A percentile compares a stretch with the other conserved stretches of the same genome.
phyloP scores from a whole-genome alignment of 164 flowering plant genomes.

The Tinospora cordifolia region DNA sequence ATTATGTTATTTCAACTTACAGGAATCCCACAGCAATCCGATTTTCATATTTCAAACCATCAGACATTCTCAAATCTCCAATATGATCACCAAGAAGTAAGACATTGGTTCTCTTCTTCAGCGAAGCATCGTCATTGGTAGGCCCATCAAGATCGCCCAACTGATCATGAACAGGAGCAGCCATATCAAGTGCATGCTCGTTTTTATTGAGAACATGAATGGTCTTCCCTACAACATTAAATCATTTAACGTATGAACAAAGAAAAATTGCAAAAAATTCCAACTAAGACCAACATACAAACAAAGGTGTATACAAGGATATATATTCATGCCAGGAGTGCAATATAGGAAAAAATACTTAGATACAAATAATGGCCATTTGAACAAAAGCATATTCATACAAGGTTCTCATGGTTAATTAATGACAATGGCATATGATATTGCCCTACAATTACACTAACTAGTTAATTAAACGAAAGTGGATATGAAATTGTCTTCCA shows the following conservation, averaged over 20 bases:
- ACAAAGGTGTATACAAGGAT: background rate
- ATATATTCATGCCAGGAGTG: background rate
- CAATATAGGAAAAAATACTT: background rate
- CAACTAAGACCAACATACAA: background rate
- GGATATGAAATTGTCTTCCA: no score
- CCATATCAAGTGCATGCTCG: constrained; percentile 97
- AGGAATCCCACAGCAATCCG: constrained; percentile 82
- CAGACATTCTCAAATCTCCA: constrained; percentile 94
- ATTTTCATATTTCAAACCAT: constrained; percentile 78
- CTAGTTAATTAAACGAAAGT: no score
- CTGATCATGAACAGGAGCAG: constrained; percentile 71
- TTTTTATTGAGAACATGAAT: constrained; percentile 86
- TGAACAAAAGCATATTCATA: background rate
- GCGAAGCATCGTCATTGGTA: constrained; percentile 33
- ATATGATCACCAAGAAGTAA: constrained; percentile 94
- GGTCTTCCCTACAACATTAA: constrained; percentile 53
- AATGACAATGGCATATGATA: no score
- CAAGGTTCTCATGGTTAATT: no score
- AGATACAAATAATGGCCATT: background rate
- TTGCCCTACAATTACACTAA: no score
- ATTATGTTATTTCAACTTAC: constrained; percentile 44
- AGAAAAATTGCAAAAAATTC: background rate
- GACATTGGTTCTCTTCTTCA: constrained; percentile 77
- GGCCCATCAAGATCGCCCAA: constrained; percentile 41
- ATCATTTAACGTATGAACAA: constrained; percentile 1